Base-by-base conservation (phyloP, 257 asterid species). In the Schizonepeta tenuifolia region DNA sequence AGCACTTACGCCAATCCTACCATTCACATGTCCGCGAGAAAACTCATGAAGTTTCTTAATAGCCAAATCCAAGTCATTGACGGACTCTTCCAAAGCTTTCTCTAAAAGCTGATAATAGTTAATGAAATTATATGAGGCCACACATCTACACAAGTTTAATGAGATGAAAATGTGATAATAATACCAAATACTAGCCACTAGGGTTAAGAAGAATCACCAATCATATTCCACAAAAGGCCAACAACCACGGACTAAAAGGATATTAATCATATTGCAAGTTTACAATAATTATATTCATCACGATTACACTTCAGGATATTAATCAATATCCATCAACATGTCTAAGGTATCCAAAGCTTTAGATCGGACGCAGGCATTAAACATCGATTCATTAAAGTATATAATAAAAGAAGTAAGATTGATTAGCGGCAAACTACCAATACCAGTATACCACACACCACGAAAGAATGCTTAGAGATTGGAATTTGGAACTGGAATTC, bases 61-160 rank as follows among this genome's bases (percentile, higher is more conserved):
- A 26, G 97, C 88, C 72, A 84, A 69, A 63, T 83, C 88, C 77
- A 91, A 35, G 75, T 87, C 87, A 67, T 79, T 50, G 60, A 84
- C 83, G 21, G 89, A 84, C 78, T 87, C 89, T 55, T 78, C 85
- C 63, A 88, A 64, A 53, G 86, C 86, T 77, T 80, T 82, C 84
- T 81, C 91, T 62, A 89, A 87, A 77, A 86, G 59, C 97, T 91
- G 85, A 78, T 76, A 70, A 41, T 7, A 56, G 36, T 26, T 41
- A 41, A 41, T 3, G n/a, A 18, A 67, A 54, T 11, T 56, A 61
- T 70, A 54, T 82, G 74, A 64, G 70, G 24, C 21, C 60, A 60
- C n/a, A 35, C 14, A 40, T 72, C 17, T n/a, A n/a, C 17, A 50
- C 26, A 75, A 74, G 41, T 9, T 10, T 12, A 56, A 54, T 5